These are phyloP conservation scores for Scedosporium boydii DNA, from an alignment of 2,329 filamentous ascomycete species.

Conservation along the genomic window DNA sequence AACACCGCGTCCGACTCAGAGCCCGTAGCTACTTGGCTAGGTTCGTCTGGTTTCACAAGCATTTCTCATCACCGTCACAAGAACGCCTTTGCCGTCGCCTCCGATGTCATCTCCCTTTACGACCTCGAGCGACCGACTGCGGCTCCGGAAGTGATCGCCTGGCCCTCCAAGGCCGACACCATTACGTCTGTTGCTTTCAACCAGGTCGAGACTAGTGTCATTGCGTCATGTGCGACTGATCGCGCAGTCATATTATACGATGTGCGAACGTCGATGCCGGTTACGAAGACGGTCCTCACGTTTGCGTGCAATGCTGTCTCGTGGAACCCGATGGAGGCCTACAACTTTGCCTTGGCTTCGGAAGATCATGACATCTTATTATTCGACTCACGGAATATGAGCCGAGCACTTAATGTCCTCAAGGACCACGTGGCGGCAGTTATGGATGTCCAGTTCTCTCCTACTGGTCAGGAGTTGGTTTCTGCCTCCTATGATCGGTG, in stretches of 20 bases:
- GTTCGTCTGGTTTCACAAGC: conserved; percentile 71
- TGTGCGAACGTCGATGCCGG: conserved; percentile 72
- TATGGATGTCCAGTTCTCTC: conserved; percentile 93
- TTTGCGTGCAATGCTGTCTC: conserved; percentile 76
- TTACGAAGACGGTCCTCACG: conserved; percentile 71
- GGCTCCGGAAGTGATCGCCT: conserved; percentile 71
- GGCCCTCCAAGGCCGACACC: conserved; percentile 84
- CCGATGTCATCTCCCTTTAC: conserved; percentile 75
- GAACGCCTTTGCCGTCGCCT: conserved; percentile 71
- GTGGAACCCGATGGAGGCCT: conserved; percentile 96
- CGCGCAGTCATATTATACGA: conserved; percentile 87
- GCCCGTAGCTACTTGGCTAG: conserved; percentile 80
- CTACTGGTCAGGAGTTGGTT: conserved; percentile 88
- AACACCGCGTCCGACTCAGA: conserved; percentile 56
- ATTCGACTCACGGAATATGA: conserved; percentile 90
- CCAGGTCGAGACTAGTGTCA: conserved; percentile 82
- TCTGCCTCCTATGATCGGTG: conserved; percentile 55
- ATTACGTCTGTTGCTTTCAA: conserved; percentile 87
- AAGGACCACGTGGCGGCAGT: conserved; percentile 86
- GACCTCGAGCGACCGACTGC: conserved; percentile 74
- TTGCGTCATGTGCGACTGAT: conserved; percentile 79
- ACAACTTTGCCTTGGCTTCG: conserved; percentile 86
- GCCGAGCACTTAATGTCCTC: conserved; percentile 77
- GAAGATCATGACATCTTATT: conserved; percentile 86
- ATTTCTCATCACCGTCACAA: conserved; percentile 73